Evolutionary conservation across 495 filamentous ascomycete genomes (phyloP).

Genomic region (Niebla homalea): DNA sequence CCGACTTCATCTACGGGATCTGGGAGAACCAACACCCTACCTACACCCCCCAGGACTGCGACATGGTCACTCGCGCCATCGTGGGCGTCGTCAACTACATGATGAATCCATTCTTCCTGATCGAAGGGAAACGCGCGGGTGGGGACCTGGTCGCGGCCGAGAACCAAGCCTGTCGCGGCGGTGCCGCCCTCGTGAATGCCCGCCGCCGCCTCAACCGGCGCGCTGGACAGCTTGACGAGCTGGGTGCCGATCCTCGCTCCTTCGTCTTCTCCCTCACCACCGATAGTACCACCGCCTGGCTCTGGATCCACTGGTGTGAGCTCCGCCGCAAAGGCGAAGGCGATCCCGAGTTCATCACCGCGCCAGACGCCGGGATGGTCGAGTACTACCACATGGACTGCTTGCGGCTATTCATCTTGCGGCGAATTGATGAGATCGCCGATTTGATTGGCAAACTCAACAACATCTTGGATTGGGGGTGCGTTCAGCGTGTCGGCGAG

Average conservation of each 20-base stretch:
- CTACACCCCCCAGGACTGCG: not conserved
- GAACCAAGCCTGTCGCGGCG: conserved; percentile 1
- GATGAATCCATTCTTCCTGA: not conserved
- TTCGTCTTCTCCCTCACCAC: not conserved
- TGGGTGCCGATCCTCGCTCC: not conserved
- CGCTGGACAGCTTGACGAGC: not conserved
- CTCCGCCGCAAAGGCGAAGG: not conserved
- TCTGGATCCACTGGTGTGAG: not conserved
- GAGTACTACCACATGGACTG: not conserved
- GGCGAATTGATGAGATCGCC: not conserved
- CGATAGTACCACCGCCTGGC: too few species aligned
- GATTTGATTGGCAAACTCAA: not conserved
- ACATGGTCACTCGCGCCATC: not conserved
- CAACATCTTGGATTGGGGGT: not conserved
- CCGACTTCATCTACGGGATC: not conserved
- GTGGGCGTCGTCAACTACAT: not conserved
- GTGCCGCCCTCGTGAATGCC: not conserved
- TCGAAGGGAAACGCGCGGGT: not conserved
- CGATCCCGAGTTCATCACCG: too few species aligned
- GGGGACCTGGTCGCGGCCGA: not conserved
- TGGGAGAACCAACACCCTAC: not conserved
- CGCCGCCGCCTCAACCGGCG: not conserved
- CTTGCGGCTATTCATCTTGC: not conserved
- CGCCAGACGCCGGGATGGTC: too few species aligned
- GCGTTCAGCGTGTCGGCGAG: not conserved